Evolutionary conservation across 1,284 basidiomycete genomes (phyloP).

Genomic region (Tetrapyrgos nigripes): DNA sequence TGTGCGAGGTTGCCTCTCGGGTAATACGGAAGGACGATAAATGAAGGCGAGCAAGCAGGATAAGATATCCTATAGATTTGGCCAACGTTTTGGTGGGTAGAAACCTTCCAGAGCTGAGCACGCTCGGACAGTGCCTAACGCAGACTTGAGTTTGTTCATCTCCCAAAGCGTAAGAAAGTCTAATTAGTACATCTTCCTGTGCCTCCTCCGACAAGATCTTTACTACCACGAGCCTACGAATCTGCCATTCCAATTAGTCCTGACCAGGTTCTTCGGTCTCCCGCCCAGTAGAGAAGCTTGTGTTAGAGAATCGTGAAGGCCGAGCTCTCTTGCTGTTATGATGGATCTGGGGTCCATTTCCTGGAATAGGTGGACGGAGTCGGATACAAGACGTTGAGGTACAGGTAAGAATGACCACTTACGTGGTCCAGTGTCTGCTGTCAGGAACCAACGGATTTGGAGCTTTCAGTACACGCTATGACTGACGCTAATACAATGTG

Average conservation of each 20-base stretch:
- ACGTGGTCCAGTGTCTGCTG: not conserved
- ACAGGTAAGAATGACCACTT: not conserved
- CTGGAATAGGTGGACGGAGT: not conserved
- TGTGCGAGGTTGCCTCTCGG: constrained; percentile 24
- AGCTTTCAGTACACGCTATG: not conserved
- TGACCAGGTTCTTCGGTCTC: not conserved
- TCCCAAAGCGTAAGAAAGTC: not conserved
- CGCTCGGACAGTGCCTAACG: constrained; percentile 22
- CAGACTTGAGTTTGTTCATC: not conserved
- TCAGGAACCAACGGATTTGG: not conserved
- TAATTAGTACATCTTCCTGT: constrained; percentile 17
- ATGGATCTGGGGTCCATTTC: not conserved
- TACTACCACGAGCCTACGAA: constrained; percentile 27
- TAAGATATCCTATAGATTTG: constrained; percentile 27
- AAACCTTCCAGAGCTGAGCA: constrained; percentile 23
- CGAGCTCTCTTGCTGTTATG: not conserved
- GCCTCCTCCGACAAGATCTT: constrained; percentile 26
- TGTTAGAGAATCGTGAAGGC: not conserved
- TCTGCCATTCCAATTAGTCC: constrained; percentile 24
- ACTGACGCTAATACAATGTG: not conserved
- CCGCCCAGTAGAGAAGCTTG: not conserved
- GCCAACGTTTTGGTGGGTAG: constrained; percentile 27
- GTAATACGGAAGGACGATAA: constrained; percentile 24
- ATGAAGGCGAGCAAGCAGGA: constrained; percentile 25
- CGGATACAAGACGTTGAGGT: not conserved